Base-by-base conservation (phyloP, 78 protist genomes). In the Trichosphaerium sp. region DNA sequence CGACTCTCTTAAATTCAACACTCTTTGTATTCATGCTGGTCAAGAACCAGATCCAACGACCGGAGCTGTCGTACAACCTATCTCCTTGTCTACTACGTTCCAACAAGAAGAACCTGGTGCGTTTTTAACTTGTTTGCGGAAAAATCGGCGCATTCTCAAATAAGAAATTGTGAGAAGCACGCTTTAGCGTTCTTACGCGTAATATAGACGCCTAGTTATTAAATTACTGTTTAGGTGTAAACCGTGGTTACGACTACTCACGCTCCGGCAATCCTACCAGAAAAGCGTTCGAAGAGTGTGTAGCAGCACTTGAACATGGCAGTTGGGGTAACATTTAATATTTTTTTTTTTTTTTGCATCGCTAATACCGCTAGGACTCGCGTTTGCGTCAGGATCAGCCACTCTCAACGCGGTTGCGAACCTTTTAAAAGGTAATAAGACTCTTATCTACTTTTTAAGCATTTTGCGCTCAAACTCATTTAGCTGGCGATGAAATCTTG, bases 211-310 rank as follows among this genome's bases (percentile, higher is more conserved):
- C 28, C 62, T n/a, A n/a, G 39, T 42, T 12, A 18, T 26, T 25
- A 71, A 40, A 6, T 32, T 3, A 28, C 25, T 41, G 41, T 11
- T 61, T 28, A 1, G 42, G 44, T 32, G 26, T 29, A 12, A 23
- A 2, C 4, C 38, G 68, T 70, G 90, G 84, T 14, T 82, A 77
- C 56, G 96, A 92, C 65, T 92, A 95, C 64, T 38, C 94, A 31
- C 73, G 99, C 39, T 60, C 92, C n/a, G 91, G 92, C 61, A 95
- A 95, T 67, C 99, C 99, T 29, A 95, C 99, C 21, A 75, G 93
- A 35, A 38, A 74, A 26, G 85, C 90, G 31, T 69, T 82, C 40
- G 97, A 95, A 69, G 66, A 42, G 29, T 31, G 65, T 39, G n/a
- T 92, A 21, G 97, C 99, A 29, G 48, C 68, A 15, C 41, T 83